Base-by-base conservation (phyloP, 805 yeast genomes). In the Myxozyma melibiosi region DNA sequence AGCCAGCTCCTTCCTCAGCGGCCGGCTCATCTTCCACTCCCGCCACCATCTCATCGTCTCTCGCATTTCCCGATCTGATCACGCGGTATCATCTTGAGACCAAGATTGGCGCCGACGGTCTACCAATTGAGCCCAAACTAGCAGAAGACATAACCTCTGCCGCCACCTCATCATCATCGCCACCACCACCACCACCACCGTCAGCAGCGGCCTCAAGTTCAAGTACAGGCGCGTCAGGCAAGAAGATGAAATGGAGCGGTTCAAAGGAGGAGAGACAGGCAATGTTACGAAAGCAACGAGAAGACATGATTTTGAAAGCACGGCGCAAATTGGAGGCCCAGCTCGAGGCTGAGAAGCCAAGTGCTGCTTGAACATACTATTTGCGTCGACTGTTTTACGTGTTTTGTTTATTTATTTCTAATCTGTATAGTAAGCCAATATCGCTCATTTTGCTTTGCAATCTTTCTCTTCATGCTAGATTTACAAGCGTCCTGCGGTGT, bases 271-370 rank as follows among this genome's bases (percentile, higher is more conserved):
- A 73, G 58, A 76, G 84, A 53, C 76, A 77, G 48, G 68, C 67
- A 49, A 73, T 72, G 33, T 72, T 83, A 51, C 76, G 76, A 42
- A 74, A 74, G 52, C 82, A 80, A 70, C 80, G 80, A 53, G 77
- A 78, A 54, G 80, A 80, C 47, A 78, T 86, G 84, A 78, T 86
- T 40, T 68, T 81, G 67, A 75, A 77, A 54, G 89, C 90, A 1
- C 79, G 90, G 63, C 71, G 76, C 63, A 79, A 85, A 68, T 74
- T 89, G 70, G 64, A 64, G 40, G 35, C 35, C 7, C 25, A 49
- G 53, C 14, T 31, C 11, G 51, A 47, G 9, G n/a, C 25, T 4
- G 39, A 35, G 6, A 43, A 47, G 51, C 35, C 49, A 13, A 31
- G 20, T 22, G 18, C 8, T 2, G 14, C 20, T 2, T 22, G 24